A percentile compares a stretch with the other conserved stretches of the same genome.
Conservation (phyloP, 768 basidiomycete genomes). For the Leccinum broughii region DNA sequence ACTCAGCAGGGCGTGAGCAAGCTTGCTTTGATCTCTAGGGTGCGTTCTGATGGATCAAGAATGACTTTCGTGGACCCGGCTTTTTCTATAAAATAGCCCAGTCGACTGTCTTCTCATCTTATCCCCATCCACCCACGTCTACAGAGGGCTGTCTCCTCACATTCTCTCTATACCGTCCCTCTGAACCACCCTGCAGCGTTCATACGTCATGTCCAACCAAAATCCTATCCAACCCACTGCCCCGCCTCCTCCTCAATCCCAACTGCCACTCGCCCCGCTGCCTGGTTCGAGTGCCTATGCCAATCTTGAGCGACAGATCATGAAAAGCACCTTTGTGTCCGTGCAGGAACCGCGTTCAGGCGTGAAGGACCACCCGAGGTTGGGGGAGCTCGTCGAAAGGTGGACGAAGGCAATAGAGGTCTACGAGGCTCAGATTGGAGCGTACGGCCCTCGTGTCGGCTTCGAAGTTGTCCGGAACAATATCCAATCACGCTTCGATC, state of each 20-base stretch:
- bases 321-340: constrained; percentile 21
- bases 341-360: too few species aligned
- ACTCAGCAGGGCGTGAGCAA: constrained; percentile 68
- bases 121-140: background rate
- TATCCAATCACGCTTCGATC: constrained; percentile 18
- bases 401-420: constrained; percentile 18
- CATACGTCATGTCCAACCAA: constrained; percentile 17
- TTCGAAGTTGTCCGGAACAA: constrained; percentile 22
- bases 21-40: background rate
- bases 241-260: background rate
- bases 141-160: constrained; percentile 6
- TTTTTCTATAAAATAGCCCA: constrained; percentile 25
- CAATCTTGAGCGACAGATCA: constrained; percentile 19
- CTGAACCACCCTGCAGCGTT: constrained; percentile 7
- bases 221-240: constrained; percentile 13
- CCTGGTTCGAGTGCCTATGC: constrained; percentile 23
- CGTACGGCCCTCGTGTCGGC: constrained; percentile 22
- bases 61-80: constrained; percentile 32
- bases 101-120: background rate
- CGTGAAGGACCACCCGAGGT: background rate
- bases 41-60: constrained; percentile 34
- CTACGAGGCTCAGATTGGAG: constrained; percentile 23
- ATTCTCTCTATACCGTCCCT: background rate
- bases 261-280: constrained; percentile 8
- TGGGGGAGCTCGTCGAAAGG: constrained; percentile 6